Percentiles rank a stretch among this genome's conserved stretches.
These are phyloP conservation scores for Clonostachys sp. DNA, from an alignment of 2,329 filamentous ascomycete genomes.

Conservation along the genomic window DNA sequence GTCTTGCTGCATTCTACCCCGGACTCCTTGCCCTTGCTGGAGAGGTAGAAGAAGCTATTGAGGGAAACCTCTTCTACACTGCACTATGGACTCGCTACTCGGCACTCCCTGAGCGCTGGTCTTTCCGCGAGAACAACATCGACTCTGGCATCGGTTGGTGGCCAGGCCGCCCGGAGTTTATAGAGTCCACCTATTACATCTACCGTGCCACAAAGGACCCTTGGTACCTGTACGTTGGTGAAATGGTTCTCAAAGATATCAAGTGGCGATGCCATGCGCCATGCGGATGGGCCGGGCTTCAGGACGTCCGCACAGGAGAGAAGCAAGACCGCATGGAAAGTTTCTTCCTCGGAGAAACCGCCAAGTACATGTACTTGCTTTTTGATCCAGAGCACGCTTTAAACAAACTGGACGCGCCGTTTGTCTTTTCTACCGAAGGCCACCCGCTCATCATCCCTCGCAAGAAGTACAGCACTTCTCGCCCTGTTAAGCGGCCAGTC, in stretches of 20 bases:
- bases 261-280: slow-evolving; percentile 81
- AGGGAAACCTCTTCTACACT: slow-evolving; percentile 85
- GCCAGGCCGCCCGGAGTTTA: slow-evolving; percentile 92
- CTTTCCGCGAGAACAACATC: slow-evolving; percentile 74
- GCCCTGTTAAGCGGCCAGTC: not conserved
- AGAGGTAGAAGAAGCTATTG: slow-evolving; percentile 84
- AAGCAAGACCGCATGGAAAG: slow-evolving; percentile 96
- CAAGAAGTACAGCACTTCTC: slow-evolving; percentile 7
- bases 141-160: slow-evolving; percentile 91
- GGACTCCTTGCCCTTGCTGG: slow-evolving; percentile 82
- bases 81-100: slow-evolving; percentile 93
- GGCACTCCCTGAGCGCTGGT: slow-evolving; percentile 94
- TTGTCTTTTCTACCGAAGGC: slow-evolving; percentile 93
- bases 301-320: slow-evolving; percentile 78
- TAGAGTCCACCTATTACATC: slow-evolving; percentile 95
- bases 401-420: slow-evolving; percentile 80
- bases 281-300: slow-evolving; percentile 90
- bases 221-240: slow-evolving; percentile 93
- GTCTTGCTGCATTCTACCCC: slow-evolving; percentile 90
- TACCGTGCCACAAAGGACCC: slow-evolving; percentile 90
- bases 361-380: slow-evolving; percentile 90
- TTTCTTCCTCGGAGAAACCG: slow-evolving; percentile 94
- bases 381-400: slow-evolving; percentile 84
- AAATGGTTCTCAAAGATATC: slow-evolving; percentile 91
- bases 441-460: slow-evolving; percentile 82